Evolutionary conservation across 495 filamentous ascomycete genomes (phyloP).

Genomic region (Aspergillus sparsus): DNA sequence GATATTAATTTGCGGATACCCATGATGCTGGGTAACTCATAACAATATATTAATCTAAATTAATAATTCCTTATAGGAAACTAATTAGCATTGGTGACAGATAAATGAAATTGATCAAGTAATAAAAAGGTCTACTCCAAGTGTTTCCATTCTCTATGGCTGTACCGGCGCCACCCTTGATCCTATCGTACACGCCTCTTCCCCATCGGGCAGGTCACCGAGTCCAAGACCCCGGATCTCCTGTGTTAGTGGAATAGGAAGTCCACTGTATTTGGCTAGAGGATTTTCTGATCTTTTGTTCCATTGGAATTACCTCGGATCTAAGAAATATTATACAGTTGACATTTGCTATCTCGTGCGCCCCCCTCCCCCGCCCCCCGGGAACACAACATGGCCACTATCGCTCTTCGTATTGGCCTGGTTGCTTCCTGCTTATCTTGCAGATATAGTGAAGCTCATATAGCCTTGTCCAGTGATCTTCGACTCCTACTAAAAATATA

Average conservation of each 20-base stretch:
- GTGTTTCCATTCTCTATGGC: neutral
- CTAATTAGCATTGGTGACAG: neutral
- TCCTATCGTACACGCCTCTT: no score
- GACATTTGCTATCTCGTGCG: no score
- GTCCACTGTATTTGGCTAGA: neutral
- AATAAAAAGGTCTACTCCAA: neutral
- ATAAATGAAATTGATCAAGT: neutral
- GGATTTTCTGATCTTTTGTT: no score
- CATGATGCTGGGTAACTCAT: neutral
- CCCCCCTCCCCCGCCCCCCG: no score
- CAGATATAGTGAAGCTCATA: no score
- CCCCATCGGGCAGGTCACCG: neutral
- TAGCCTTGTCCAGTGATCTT: no score
- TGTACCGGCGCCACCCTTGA: neutral
- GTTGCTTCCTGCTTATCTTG: no score
- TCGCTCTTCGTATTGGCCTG: no score
- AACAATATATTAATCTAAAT: neutral
- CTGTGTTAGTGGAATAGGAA: neutral
- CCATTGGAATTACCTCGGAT: no score
- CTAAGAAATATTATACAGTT: no score
- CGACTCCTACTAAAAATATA: no score
- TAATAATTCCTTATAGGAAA: neutral
- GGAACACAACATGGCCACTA: no score
- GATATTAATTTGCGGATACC: neutral
- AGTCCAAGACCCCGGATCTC: slow-evolving; percentile 2